Conservation (phyloP, 2,329 filamentous ascomycete species). For the Septoria petroselini region DNA sequence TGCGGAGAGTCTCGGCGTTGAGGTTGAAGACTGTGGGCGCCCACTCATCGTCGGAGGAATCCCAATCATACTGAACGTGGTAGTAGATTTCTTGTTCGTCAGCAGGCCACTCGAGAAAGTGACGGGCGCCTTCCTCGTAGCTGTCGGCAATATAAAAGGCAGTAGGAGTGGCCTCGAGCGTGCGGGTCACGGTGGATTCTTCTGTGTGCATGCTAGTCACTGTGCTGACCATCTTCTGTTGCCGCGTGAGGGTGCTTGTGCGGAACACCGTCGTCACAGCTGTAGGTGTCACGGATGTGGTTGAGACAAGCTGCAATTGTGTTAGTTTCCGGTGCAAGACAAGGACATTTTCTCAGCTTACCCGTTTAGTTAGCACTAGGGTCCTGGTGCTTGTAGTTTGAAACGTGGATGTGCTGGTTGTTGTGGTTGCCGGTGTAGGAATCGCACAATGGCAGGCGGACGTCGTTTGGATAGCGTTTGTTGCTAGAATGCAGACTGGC, state of each 20-base stretch:
- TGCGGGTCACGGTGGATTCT: conserved; percentile 2
- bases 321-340: background rate
- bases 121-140: background rate
- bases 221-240: background rate
- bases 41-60: conserved; percentile 3
- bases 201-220: background rate
- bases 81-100: conserved; percentile 8
- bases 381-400: conserved; percentile 2
- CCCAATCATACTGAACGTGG: conserved; percentile 10
- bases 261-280: background rate
- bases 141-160: conserved; percentile 9
- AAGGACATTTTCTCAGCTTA: background rate
- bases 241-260: conserved; percentile 7
- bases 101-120: conserved; percentile 8
- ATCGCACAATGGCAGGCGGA: conserved; percentile 10
- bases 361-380: background rate
- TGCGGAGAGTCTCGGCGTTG: background rate
- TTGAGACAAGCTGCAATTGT: background rate
- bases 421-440: conserved; percentile 3
- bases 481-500: conserved; percentile 6
- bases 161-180: conserved; percentile 1
- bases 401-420: background rate
- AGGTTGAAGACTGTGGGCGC: conserved; percentile 4
- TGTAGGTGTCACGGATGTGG: conserved; percentile 4
- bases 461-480: conserved; percentile 3